phyloP scores from a whole-genome alignment of 106 monocot genomes.

The Dendrobium officinale region DNA sequence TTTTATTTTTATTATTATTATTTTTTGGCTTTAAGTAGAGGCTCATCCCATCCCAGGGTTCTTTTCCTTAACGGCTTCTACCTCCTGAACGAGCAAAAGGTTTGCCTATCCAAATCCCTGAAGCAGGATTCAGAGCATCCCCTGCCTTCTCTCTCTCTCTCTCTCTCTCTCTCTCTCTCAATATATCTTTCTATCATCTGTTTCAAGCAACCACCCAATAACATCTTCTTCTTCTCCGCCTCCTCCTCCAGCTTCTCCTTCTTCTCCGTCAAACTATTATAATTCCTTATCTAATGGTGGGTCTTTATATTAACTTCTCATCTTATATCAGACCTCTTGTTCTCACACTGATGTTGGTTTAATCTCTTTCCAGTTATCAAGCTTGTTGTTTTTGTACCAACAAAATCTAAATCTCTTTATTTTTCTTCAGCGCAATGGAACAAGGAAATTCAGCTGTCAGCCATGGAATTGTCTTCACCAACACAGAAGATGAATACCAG shows the following conservation, averaged over 20 bases:
- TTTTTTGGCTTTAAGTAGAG: neutral
- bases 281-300: too few species aligned
- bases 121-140: neutral
- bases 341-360: too few species aligned
- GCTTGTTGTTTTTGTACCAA: neutral
- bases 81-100: neutral
- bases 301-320: too few species aligned
- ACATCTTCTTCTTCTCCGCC: neutral
- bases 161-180: neutral
- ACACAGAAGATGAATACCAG: neutral
- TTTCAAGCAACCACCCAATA: too few species aligned
- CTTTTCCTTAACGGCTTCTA: neutral
- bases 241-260: neutral
- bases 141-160: neutral
- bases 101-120: neutral
- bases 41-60: neutral
- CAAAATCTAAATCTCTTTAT: neutral
- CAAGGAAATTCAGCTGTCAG: neutral
- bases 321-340: too few species aligned
- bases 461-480: neutral
- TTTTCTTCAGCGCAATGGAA: conserved; percentile 3
- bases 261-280: neutral
- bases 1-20: too few species aligned
- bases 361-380: too few species aligned
- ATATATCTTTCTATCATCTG: too few species aligned